Base-by-base conservation (phyloP, 2,329 filamentous ascomycete genomes). In the Cryoendolithus antarcticus region DNA sequence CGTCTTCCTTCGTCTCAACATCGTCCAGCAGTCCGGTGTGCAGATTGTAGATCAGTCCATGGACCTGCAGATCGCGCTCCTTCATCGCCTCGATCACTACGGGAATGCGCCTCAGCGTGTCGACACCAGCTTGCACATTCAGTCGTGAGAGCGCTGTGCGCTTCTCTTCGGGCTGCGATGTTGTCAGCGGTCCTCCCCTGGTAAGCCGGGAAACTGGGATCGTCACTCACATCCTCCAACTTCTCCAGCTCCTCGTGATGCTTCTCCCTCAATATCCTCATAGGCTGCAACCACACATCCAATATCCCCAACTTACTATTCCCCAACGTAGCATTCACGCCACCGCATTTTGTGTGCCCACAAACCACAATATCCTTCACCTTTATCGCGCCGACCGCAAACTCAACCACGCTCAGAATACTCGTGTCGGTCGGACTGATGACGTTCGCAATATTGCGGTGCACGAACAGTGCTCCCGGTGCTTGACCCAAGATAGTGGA, bases 401-500 rank as follows among this genome's bases (percentile, higher is more conserved):
- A 93, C 56, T 89, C 80, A 56, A 93, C 79, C 34, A 89, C 84
- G 40, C 77, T 74, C 8, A 76, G 71, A 28, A 78, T 77, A 64
- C 76, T 84, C 59, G 89, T 73, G 59, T 93, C 86, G 51, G 76
- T 77, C 12, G 77, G 67, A 41, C 77, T 76, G 46, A 93, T 65
- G 54, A 89, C 75, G 66, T 93, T 93, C 62, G 83, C 85, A 59
- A 93, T 88, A 67, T 93, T 93, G 58, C 86, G 82, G 68, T 93
- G 85, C 38, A 86, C 81, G 60, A 93, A 93, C 49, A 93, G 78
- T 52, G 93, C 84, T 43, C 86, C 85, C 3, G 85, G 83, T 54
- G 84, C 72, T 42, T 86, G 71, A 53, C 81, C 79, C 21, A 88
- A 72, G 54, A 93, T 72, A 35, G 79, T 86, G 4, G 83, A 89